Evolutionary conservation across 306 rosid genomes (phyloP).

Genomic region (Vigna nakashimae): DNA sequence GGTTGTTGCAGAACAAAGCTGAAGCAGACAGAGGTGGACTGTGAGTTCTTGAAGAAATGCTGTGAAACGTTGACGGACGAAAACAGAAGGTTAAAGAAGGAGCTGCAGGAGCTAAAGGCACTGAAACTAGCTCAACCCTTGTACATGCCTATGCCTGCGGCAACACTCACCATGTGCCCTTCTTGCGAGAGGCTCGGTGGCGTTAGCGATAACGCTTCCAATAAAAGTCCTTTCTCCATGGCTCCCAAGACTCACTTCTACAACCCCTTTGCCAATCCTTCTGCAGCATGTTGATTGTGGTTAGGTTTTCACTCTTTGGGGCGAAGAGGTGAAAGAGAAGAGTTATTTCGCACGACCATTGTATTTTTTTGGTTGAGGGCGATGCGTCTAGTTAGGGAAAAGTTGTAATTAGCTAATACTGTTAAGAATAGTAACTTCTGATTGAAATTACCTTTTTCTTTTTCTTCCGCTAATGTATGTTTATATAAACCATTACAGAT

Average conservation of each 20-base stretch:
- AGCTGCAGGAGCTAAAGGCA: constrained; percentile 82
- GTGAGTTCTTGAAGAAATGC: constrained; percentile 90
- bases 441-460: constrained; percentile 44
- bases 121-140: constrained; percentile 69
- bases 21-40: constrained; percentile 95
- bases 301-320: constrained; percentile 18
- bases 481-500: constrained; percentile 58
- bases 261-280: constrained; percentile 76
- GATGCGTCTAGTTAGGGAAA: constrained; percentile 41
- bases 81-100: constrained; percentile 82
- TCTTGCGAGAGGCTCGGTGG: constrained; percentile 83
- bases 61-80: constrained; percentile 92
- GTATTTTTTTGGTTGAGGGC: constrained; percentile 71
- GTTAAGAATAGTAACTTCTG: constrained; percentile 55
- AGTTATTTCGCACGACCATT: constrained; percentile 50
- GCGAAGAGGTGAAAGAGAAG: neutral
- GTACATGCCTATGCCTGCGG: constrained; percentile 92
- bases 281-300: constrained; percentile 77
- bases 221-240: constrained; percentile 66
- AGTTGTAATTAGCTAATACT: constrained; percentile 65
- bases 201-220: constrained; percentile 44
- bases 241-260: constrained; percentile 76
- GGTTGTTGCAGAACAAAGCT: constrained; percentile 76
- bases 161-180: constrained; percentile 87
- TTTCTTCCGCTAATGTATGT: constrained; percentile 41